These are phyloP conservation scores for Xerocomus spinulosus DNA, from an alignment of 768 basidiomycete species.

Conservation along the genomic window DNA sequence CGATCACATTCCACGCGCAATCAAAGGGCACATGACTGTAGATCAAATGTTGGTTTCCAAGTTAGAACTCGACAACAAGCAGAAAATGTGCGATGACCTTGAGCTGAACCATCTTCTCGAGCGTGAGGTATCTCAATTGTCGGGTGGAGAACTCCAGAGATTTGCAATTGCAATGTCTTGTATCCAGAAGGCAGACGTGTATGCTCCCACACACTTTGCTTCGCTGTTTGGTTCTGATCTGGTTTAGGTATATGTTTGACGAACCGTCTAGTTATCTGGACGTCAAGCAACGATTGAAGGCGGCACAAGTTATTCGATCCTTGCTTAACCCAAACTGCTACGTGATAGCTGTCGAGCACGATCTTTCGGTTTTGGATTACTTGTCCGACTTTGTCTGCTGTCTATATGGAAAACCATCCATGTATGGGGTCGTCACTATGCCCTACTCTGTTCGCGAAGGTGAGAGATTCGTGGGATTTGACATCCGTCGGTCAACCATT, in stretches of 20 bases:
- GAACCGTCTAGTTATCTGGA: slow-evolving; percentile 98
- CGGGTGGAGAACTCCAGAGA: slow-evolving; percentile 95
- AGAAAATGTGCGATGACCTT: slow-evolving; percentile 77
- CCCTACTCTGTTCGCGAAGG: slow-evolving; percentile 98
- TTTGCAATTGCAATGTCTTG: slow-evolving; percentile 98
- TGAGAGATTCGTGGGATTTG: slow-evolving; percentile 28
- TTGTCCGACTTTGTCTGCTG: slow-evolving; percentile 98
- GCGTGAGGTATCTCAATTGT: slow-evolving; percentile 80
- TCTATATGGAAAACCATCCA: slow-evolving; percentile 93
- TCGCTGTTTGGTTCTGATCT: slow-evolving; percentile 1
- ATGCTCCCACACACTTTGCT: slow-evolving; percentile 31
- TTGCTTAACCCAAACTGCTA: slow-evolving; percentile 82
- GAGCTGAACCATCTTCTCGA: slow-evolving; percentile 84
- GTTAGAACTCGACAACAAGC: slow-evolving; percentile 83
- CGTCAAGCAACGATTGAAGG: slow-evolving; percentile 90
- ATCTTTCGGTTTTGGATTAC: slow-evolving; percentile 96
- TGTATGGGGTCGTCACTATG: slow-evolving; percentile 99
- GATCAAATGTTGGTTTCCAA: slow-evolving; percentile 90
- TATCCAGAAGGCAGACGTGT: slow-evolving; percentile 95
- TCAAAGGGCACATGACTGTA: slow-evolving; percentile 87
- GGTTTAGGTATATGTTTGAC: slow-evolving; percentile 91
- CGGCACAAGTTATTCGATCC: slow-evolving; percentile 91
- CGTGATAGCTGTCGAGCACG: slow-evolving; percentile 97
- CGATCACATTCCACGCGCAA: slow-evolving; percentile 94
- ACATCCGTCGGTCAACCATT: slow-evolving; percentile 1